Base-by-base conservation (phyloP, 306 rosid genomes). In the Benincasa hispida region DNA sequence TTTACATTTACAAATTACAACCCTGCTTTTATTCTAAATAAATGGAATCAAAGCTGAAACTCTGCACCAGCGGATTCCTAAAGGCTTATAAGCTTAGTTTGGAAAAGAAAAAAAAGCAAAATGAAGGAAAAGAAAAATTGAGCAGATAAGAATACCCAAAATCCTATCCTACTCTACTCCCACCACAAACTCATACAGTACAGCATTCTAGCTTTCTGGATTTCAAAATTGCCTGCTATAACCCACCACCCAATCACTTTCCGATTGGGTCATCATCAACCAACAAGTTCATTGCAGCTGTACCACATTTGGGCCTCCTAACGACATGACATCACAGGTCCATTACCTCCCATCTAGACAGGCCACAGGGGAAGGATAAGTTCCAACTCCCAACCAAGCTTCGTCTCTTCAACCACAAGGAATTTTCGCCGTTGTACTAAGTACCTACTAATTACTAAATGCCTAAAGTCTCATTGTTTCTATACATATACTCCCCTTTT, bases 171-270 rank as follows among this genome's bases (percentile, higher is more conserved):
- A 48, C 47, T 45, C 47, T n/a, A n/a, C n/a, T n/a, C 39, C 41
- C 57, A 70, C 75, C 75, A 72, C 42, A 27, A 30, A n/a, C n/a
- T n/a, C n/a, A 70, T 6, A 34, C 27, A 63, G 6, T 34, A n/a
- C n/a, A 42, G 10, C 2, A n/a, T 24, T 42, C 28, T 70, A 27
- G 57, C 60, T 48, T 47, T 72, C 45, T 48, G 18, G 14, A 51
- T 72, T 72, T 72, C 76, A 72, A 72, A 72, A 28, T 50, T 72
- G 76, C n/a, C n/a, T n/a, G n/a, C n/a, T n/a, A n/a, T n/a, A n/a
- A n/a, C 28, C 59, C 76, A 47, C 76, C 42, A 72, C 41, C 42
- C 59, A n/a, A 72, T 72, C 58, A 47, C 76, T 18, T 28, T 72
- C 76, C 59, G 50, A 48, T 72, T 27, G 59, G 75, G 54, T 37